Conservation (phyloP, 2,329 filamentous ascomycete species). For the Venturia nashicola region DNA sequence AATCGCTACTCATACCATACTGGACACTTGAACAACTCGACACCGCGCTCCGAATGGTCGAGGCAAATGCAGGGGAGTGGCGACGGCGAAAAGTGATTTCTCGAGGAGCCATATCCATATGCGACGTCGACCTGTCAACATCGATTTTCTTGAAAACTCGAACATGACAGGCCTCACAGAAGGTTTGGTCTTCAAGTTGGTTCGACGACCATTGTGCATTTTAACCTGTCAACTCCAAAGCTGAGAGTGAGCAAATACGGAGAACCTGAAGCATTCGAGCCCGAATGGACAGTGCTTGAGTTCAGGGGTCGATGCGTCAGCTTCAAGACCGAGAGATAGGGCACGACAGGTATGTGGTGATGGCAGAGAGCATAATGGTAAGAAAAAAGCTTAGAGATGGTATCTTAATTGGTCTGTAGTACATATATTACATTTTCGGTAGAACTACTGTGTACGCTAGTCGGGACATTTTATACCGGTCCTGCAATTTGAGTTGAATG, state of each 20-base stretch:
- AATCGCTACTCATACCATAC: not conserved
- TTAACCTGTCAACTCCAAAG: not conserved
- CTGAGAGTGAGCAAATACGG: not conserved
- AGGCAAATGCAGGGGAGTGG: not conserved
- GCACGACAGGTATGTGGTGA: not conserved
- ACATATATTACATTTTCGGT: no score
- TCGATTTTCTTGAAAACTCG: not conserved
- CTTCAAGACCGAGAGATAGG: not conserved
- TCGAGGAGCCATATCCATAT: not conserved
- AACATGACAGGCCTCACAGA: not conserved
- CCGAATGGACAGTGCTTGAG: not conserved
- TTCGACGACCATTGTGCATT: not conserved
- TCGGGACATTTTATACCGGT: not conserved
- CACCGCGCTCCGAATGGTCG: not conserved
- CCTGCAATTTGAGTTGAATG: no score
- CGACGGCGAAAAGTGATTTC: not conserved
- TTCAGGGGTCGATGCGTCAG: not conserved
- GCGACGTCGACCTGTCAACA: no score
- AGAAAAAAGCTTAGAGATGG: not conserved
- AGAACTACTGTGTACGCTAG: no score
- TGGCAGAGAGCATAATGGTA: no score
- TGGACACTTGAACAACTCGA: not conserved
- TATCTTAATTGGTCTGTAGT: not conserved
- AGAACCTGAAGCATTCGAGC: not conserved
- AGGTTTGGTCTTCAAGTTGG: not conserved